A percentile compares a stretch with the other conserved stretches of the same genome.
Conservation (phyloP, 1,284 basidiomycete species). For the Farysia itapuensis region DNA sequence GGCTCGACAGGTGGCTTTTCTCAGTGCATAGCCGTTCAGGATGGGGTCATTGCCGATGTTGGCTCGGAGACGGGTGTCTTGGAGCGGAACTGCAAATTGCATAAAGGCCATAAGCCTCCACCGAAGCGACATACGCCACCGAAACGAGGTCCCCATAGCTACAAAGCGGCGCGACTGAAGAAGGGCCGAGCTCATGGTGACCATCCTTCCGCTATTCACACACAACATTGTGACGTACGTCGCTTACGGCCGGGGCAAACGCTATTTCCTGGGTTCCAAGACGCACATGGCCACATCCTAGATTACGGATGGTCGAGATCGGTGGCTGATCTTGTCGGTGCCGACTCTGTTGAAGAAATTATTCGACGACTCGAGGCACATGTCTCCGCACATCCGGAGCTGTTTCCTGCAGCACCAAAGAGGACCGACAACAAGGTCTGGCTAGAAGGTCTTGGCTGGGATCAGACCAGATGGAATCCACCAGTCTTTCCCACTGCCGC, state of each 20-base stretch:
- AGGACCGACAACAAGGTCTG: constrained; percentile 61
- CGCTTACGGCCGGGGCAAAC: constrained; percentile 16
- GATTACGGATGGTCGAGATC: constrained; percentile 45
- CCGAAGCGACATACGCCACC: too few species aligned
- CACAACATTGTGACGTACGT: constrained; percentile 4
- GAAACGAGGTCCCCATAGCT: constrained; percentile 8
- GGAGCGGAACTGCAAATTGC: constrained; percentile 4
- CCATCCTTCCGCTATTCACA: not conserved
- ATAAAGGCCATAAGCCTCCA: not conserved
- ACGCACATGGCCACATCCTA: constrained; percentile 55
- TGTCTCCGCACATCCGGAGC: constrained; percentile 14
- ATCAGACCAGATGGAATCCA: constrained; percentile 69
- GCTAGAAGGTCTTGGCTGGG: constrained; percentile 89
- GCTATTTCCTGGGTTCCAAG: constrained; percentile 45
- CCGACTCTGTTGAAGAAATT: constrained; percentile 27
- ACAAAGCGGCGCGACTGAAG: constrained; percentile 20
- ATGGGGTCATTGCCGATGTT: constrained; percentile 9
- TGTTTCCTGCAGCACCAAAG: constrained; percentile 8
- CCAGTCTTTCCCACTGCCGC: constrained; percentile 69
- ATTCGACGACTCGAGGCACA: constrained; percentile 36
- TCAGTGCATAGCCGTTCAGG: constrained; percentile 18
- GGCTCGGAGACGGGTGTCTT: constrained; percentile 7
- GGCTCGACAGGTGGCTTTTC: constrained; percentile 8
- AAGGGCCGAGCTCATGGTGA: too few species aligned
- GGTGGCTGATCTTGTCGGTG: constrained; percentile 44